Percentiles rank a stretch among this genome's conserved stretches.
Conservation (phyloP, 75 land plant species). For the Pseudotsuga menziesii region DNA sequence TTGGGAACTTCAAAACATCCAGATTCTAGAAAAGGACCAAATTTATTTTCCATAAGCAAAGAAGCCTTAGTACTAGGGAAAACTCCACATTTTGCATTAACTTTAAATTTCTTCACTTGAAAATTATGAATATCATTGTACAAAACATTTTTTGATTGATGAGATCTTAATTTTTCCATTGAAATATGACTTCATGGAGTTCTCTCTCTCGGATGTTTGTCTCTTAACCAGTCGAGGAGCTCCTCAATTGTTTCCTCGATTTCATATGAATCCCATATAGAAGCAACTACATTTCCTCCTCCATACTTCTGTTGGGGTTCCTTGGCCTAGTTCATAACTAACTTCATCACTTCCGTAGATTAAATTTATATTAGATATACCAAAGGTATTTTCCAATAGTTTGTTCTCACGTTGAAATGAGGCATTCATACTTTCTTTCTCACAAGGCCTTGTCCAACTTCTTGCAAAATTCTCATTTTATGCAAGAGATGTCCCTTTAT, state of each 20-base stretch:
- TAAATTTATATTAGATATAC: neutral
- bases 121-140: constrained; percentile 3
- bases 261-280: constrained; percentile 46
- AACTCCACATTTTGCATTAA: neutral
- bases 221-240: constrained; percentile 54
- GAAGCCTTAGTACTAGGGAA: constrained; percentile 49
- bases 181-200: constrained; percentile 44
- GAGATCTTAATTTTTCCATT: constrained; percentile 36
- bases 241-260: constrained; percentile 49
- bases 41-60: constrained; percentile 32
- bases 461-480: neutral
- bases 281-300: neutral
- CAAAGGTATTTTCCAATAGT: neutral
- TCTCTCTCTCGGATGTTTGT: constrained; percentile 45
- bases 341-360: neutral
- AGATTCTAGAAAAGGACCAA: constrained; percentile 41
- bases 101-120: neutral
- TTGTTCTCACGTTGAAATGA: neutral
- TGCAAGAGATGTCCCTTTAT: neutral
- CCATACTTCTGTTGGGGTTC: neutral
- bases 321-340: neutral
- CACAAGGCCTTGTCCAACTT: no score
- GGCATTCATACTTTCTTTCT: neutral
- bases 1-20: constrained; percentile 24
- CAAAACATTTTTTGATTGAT: constrained; percentile 1